Percentiles rank a stretch among this genome's conserved stretches.
Evolutionary conservation across 2,329 filamentous ascomycete genomes (phyloP).

Genomic region (Aspergillus fumigatus): DNA sequence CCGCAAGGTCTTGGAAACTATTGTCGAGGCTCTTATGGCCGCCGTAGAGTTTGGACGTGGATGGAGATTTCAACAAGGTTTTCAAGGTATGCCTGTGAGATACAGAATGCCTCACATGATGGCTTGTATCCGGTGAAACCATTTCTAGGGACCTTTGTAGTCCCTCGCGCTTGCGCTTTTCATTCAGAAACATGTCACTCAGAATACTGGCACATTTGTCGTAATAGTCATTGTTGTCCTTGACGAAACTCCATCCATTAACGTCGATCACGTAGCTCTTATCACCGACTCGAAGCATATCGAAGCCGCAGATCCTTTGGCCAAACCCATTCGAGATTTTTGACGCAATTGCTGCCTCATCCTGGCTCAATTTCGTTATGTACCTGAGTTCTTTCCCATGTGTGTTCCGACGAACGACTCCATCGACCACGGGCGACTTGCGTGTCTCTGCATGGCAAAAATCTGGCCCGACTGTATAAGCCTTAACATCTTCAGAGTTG

Average conservation of each 20-base stretch:
- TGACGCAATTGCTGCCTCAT: conserved; percentile 80
- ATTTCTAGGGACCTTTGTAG: conserved; percentile 31
- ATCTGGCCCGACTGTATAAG: conserved; percentile 87
- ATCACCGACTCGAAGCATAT: conserved; percentile 79
- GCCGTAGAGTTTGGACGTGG: conserved; percentile 55
- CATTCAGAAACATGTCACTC: conserved; percentile 79
- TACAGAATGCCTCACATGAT: conserved; percentile 35
- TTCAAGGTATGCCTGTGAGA: conserved; percentile 51
- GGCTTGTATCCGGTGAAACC: conserved; percentile 28
- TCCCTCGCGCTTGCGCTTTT: conserved; percentile 51
- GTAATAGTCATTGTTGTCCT: conserved; percentile 98
- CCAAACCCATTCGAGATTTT: conserved; percentile 90
- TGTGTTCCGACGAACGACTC: conserved; percentile 89
- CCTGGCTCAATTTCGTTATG: conserved; percentile 74
- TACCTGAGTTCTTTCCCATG: conserved; percentile 97
- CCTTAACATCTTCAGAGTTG: conserved; percentile 97
- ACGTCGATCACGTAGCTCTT: conserved; percentile 98
- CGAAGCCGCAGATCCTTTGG: conserved; percentile 92
- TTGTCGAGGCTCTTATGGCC: conserved; percentile 39
- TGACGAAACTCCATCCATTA: conserved; percentile 99
- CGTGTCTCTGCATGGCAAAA: conserved; percentile 97
- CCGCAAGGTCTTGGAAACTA: conserved; percentile 43
- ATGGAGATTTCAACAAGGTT: conserved; percentile 60
- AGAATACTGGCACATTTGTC: conserved; percentile 84
- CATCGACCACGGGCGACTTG: conserved; percentile 96